These are phyloP conservation scores for Colletotrichum tanaceti DNA, from an alignment of 2,329 filamentous ascomycete species.

Conservation along the genomic window DNA sequence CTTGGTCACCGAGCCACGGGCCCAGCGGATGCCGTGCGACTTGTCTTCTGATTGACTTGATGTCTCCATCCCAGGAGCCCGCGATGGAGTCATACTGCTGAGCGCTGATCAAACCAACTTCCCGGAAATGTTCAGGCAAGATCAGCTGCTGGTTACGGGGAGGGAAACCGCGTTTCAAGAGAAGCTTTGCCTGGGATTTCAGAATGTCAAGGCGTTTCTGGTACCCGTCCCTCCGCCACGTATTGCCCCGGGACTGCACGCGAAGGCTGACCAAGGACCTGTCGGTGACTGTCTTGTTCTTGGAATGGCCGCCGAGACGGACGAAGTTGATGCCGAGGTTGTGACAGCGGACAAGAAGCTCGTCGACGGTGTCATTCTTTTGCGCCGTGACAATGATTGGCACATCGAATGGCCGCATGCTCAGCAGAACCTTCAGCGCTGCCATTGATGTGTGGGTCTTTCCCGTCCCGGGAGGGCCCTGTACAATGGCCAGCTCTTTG, in stretches of 20 bases:
- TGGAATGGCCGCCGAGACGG: constrained; percentile 74
- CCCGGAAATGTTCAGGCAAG: constrained; percentile 19
- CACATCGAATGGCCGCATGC: constrained; percentile 67
- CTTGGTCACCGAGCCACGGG: constrained; percentile 6
- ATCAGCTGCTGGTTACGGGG: constrained; percentile 9
- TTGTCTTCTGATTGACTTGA: not conserved
- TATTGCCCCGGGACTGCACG: no score
- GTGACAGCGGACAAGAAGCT: constrained; percentile 75
- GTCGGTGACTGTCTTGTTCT: constrained; percentile 72
- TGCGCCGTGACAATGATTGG: constrained; percentile 86
- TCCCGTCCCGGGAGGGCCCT: constrained; percentile 80
- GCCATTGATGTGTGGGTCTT: constrained; percentile 87
- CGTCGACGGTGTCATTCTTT: constrained; percentile 91
- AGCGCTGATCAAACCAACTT: constrained; percentile 22
- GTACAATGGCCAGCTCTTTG: constrained; percentile 78
- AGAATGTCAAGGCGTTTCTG: constrained; percentile 21
- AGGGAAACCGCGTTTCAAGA: constrained; percentile 21
- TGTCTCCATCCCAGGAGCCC: not conserved
- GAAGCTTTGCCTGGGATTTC: constrained; percentile 14
- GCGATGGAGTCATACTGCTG: constrained; percentile 25
- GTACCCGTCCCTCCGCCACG: constrained; percentile 43
- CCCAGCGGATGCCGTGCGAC: constrained; percentile 8
- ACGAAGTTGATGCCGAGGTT: constrained; percentile 65
- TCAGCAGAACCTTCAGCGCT: constrained; percentile 73
- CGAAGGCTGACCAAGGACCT: constrained; percentile 74